phyloP scores from a whole-genome alignment of 768 basidiomycete species.

The Dacryopinax spathularia region DNA sequence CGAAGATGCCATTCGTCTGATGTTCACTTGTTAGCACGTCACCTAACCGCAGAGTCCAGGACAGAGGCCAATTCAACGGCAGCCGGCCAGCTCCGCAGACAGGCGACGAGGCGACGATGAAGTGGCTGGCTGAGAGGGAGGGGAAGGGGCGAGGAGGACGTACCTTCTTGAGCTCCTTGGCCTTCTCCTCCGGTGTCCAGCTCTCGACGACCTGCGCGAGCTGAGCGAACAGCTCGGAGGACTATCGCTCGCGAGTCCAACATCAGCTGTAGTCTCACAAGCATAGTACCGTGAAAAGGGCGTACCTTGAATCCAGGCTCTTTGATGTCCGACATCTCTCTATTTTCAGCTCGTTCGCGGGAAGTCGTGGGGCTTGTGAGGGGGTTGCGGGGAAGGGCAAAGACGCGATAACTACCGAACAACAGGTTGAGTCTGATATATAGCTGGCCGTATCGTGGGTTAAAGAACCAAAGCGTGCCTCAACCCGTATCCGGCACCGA shows the following conservation, averaged over 20 bases:
- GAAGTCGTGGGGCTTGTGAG: not conserved
- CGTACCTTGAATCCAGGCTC: constrained; percentile 58
- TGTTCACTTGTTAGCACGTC: too few relatives aligned
- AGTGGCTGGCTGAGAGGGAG: not conserved
- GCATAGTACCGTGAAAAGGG: not conserved
- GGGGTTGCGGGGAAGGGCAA: not conserved
- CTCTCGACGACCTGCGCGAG: constrained; percentile 40
- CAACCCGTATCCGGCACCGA: not conserved
- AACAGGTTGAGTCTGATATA: too few relatives aligned
- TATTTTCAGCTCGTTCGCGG: not conserved
- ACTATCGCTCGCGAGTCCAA: constrained; percentile 26
- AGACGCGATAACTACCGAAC: not conserved
- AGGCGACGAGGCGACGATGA: not conserved
- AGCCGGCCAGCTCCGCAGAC: not conserved
- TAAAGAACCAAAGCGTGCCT: too few relatives aligned
- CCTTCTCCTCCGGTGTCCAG: constrained; percentile 31
- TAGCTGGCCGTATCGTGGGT: too few relatives aligned
- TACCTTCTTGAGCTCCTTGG: constrained; percentile 44
- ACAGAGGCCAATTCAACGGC: not conserved
- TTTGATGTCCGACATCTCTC: constrained; percentile 55
- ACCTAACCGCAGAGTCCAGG: not conserved
- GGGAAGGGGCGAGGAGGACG: constrained; percentile 7
- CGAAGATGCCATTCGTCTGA: constrained; percentile 79
- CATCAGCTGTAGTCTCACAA: not conserved
- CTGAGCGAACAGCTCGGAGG: constrained; percentile 48